Conservation (phyloP, 257 asterid species). For the Nicotiana sylvestris region DNA sequence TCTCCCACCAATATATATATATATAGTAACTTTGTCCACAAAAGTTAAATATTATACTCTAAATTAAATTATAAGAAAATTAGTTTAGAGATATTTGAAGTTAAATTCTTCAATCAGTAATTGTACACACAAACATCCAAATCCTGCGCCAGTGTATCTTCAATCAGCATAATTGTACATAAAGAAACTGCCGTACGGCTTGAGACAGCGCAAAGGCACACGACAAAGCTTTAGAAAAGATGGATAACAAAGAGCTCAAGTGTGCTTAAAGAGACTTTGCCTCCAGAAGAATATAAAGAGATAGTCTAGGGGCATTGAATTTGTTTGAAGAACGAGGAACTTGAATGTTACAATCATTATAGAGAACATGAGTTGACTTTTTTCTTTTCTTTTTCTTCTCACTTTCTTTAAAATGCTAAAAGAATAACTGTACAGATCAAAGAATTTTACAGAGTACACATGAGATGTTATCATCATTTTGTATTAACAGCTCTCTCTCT, state of each 20-base stretch:
- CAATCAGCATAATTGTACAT: too few species aligned
- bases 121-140: too few species aligned
- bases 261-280: not conserved
- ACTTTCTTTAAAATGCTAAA: not conserved
- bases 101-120: too few species aligned
- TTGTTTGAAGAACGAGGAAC: not conserved
- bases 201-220: too few species aligned
- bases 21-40: too few species aligned
- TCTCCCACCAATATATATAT: too few species aligned
- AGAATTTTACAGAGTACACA: constrained; percentile 9
- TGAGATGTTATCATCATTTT: constrained; percentile 15
- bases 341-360: not conserved
- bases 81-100: too few species aligned
- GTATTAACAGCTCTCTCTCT: constrained; percentile 9
- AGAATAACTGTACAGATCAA: constrained; percentile 14
- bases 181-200: too few species aligned
- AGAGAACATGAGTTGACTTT: not conserved
- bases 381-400: not conserved
- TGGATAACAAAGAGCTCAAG: not conserved
- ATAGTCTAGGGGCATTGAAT: not conserved
- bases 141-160: too few species aligned
- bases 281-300: not conserved
- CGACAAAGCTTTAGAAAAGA: not conserved
- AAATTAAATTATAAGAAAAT: too few species aligned
- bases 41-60: too few species aligned